These are phyloP conservation scores for Abelmoschus esculentus DNA, from an alignment of 345 rosid species.

Conservation along the genomic window DNA sequence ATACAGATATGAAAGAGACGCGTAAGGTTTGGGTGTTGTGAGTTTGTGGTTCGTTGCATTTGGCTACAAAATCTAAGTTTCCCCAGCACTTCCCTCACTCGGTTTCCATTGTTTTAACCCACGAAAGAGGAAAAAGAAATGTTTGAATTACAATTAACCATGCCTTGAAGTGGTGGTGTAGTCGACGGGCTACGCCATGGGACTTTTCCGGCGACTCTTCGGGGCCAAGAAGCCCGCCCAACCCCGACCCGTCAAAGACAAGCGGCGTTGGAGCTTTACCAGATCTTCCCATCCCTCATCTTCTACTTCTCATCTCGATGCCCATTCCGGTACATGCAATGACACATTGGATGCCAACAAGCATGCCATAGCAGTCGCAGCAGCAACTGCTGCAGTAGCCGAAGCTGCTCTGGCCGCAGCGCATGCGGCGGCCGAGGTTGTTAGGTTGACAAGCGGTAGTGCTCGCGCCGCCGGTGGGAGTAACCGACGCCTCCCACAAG, in stretches of 20 bases:
- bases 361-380: constrained; percentile 87
- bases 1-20: not conserved
- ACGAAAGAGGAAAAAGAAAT: not conserved
- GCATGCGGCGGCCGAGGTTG: constrained; percentile 93
- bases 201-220: constrained; percentile 69
- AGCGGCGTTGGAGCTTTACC: constrained; percentile 57
- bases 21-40: not conserved
- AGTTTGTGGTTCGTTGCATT: not conserved
- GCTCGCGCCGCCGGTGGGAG: constrained; percentile 17
- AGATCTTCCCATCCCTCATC: constrained; percentile 42
- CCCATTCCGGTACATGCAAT: not conserved
- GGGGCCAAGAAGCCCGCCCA: constrained; percentile 36
- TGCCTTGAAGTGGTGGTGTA: not conserved
- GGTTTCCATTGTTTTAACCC: not conserved
- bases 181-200: constrained; percentile 45
- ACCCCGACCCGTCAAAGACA: constrained; percentile 27
- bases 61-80: constrained; percentile 5
- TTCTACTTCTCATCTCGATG: constrained; percentile 17
- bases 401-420: constrained; percentile 92
- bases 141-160: not conserved
- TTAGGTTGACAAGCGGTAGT: constrained; percentile 57
- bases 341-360: constrained; percentile 48
- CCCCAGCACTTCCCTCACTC: not conserved
- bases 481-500: constrained; percentile 32
- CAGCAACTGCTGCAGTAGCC: constrained; percentile 85